Evolutionary conservation across 768 basidiomycete species (phyloP), one percentile per base, ranked within the genome.

Genomic region (Xerocomellus amylosporus): DNA sequence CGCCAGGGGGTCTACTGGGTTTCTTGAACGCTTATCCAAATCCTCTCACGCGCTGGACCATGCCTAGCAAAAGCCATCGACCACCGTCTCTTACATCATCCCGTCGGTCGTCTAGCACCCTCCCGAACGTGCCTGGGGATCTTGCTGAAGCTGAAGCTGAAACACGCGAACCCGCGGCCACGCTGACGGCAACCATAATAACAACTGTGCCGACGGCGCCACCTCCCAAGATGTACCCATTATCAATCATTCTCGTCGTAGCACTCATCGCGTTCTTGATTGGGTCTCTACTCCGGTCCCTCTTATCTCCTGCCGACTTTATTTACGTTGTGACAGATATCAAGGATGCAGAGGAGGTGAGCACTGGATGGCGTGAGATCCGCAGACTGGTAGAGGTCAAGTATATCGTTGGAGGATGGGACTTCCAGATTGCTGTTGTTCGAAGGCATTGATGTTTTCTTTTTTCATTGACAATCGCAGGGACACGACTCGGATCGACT

Each of bases 231-330:
- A 57, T 30, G 51, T 84, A 77, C 62, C 74, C 75, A 39, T 67
- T 79, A 48, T 74, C 76, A 42, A 86, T 84, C 39, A 71, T 96
- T 54, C 64, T 97, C 61, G 81, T 88, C 61, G 82, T 88, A 37
- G 93, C 85, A 37, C 71, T 98, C 58, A 89, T 97, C 62, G 87
- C 89, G 26, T 94, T 98, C 71, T 75, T 98, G 64, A 81, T 98
- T 63, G 96, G 96, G 53, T 95, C 93, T 26, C 75, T 98, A 51
- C 74, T 97, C 56, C 83, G 96, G 51, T 93, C 91, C 17, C 77
- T 98, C 57, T 75, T 98, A 37, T 89, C 87, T 7, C 91, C 96
- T 41, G 90, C 88, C 15, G 96, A 97, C 72, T 95, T 93, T 74
- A 85, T 94, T 41, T 87, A 93, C 68, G 83, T 91, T 40, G 86